A percentile compares a stretch with the other conserved stretches of the same genome.
Conservation (phyloP, 2,329 filamentous ascomycete genomes). For the Hymenoscyphus salicellus region DNA sequence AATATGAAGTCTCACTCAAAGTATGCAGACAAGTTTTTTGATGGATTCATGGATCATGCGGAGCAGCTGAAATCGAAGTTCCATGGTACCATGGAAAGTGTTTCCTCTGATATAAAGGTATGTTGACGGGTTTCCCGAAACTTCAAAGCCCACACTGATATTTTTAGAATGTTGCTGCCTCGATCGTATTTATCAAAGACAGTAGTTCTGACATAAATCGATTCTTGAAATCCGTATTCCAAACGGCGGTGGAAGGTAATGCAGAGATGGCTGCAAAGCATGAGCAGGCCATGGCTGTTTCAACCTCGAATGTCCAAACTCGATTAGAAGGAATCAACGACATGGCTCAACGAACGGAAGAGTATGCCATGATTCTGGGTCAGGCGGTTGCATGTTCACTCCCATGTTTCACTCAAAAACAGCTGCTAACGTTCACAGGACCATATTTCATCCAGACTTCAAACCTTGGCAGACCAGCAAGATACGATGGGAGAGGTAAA, state of each 20-base stretch:
- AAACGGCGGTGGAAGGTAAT: constrained; percentile 24
- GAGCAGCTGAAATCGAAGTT: constrained; percentile 26
- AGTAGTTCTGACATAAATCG: constrained; percentile 21
- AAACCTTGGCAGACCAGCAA: constrained; percentile 25
- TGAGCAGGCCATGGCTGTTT: constrained; percentile 27
- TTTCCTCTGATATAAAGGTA: constrained; percentile 26
- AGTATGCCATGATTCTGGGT: constrained; percentile 19
- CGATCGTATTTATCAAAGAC: constrained; percentile 17
- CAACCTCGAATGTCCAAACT: constrained; percentile 22
- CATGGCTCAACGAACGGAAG: constrained; percentile 25
- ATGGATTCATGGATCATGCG: constrained; percentile 23
- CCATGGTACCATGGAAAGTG: constrained; percentile 25
- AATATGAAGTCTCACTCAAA: constrained; percentile 24
- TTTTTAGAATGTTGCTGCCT: constrained; percentile 21
- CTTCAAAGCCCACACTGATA: constrained; percentile 4
- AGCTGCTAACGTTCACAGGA: constrained; percentile 17
- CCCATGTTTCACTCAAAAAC: neutral
- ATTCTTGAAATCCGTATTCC: constrained; percentile 18
- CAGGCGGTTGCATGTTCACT: constrained; percentile 22
- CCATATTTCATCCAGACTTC: constrained; percentile 22
- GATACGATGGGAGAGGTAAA: constrained; percentile 27
- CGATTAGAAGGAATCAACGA: constrained; percentile 25
- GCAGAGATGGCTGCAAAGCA: constrained; percentile 32
- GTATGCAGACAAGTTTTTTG: constrained; percentile 27
- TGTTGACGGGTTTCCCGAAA: neutral